phyloP scores from a whole-genome alignment of 768 basidiomycete genomes.

The Serendipita vermifera region DNA sequence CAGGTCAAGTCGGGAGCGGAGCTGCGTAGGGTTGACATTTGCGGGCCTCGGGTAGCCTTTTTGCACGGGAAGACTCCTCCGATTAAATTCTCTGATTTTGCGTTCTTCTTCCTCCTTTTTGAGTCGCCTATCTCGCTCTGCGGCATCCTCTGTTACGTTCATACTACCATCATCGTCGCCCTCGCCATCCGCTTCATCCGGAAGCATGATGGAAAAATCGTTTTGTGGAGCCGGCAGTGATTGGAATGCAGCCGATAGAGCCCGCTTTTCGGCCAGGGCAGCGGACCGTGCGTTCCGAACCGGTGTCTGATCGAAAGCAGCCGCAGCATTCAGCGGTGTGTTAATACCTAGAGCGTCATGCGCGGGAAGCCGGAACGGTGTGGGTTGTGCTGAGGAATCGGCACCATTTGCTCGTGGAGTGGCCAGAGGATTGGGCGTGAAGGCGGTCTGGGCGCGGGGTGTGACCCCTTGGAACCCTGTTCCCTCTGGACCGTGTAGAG shows the following conservation, averaged over 20 bases:
- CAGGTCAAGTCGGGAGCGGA: slow-evolving; percentile 48
- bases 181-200: slow-evolving; percentile 65
- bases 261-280: slow-evolving; percentile 51
- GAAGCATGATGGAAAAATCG: slow-evolving; percentile 89
- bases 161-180: slow-evolving; percentile 25
- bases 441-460: slow-evolving; percentile 77
- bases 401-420: slow-evolving; percentile 38
- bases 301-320: slow-evolving; percentile 53
- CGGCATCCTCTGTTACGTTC: slow-evolving; percentile 72
- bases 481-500: slow-evolving; percentile 57
- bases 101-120: slow-evolving; percentile 67
- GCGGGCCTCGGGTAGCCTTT: slow-evolving; percentile 73
- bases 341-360: slow-evolving; percentile 90
- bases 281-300: slow-evolving; percentile 52
- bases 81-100: slow-evolving; percentile 47
- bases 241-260: slow-evolving; percentile 69
- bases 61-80: slow-evolving; percentile 72
- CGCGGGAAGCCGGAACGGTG: slow-evolving; percentile 88
- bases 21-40: slow-evolving; percentile 55
- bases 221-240: slow-evolving; percentile 87
- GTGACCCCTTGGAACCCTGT: slow-evolving; percentile 94
- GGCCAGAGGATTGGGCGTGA: slow-evolving; percentile 92
- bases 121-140: slow-evolving; percentile 73
- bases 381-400: slow-evolving; percentile 34
- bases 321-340: slow-evolving; percentile 39